These are phyloP conservation scores for Lactifluus subvellereus DNA, from an alignment of 768 basidiomycete species.

Conservation along the genomic window DNA sequence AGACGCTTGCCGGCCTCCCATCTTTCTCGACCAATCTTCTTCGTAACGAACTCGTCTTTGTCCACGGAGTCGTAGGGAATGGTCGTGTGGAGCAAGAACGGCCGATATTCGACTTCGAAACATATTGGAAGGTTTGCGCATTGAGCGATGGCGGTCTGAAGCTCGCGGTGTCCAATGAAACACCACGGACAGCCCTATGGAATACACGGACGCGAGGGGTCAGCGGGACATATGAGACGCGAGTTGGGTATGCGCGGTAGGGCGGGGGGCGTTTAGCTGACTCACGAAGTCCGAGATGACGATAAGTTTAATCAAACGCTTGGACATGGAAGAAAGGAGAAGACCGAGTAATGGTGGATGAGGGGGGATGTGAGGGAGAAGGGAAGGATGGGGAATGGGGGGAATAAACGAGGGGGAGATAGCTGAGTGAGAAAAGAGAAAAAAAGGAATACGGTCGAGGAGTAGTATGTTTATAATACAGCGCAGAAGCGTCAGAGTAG, in stretches of 20 bases:
- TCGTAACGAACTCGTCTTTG: slow-evolving; percentile 29
- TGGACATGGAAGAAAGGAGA: slow-evolving; percentile 11
- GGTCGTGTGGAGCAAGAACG: slow-evolving; percentile 41
- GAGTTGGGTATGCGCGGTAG: background rate
- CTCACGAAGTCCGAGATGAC: slow-evolving; percentile 35
- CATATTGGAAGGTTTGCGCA: slow-evolving; percentile 30
- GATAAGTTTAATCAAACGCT: slow-evolving; percentile 23
- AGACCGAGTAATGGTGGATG: background rate
- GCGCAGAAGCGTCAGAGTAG: background rate
- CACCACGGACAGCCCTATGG: slow-evolving; percentile 38
- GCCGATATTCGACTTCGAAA: slow-evolving; percentile 43
- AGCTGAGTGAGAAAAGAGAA: slow-evolving; percentile 15
- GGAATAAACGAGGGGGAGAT: background rate
- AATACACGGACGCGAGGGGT: background rate
- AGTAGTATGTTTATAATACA: slow-evolving; percentile 23
- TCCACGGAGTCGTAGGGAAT: slow-evolving; percentile 30
- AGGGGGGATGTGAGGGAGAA: background rate
- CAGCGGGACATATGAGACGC: slow-evolving; percentile 7
- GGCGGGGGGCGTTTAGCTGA: slow-evolving; percentile 9
- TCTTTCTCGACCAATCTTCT: slow-evolving; percentile 39
- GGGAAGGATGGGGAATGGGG: background rate
- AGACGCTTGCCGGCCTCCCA: slow-evolving; percentile 30
- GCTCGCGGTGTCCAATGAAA: slow-evolving; percentile 38
- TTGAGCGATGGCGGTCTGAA: slow-evolving; percentile 35
- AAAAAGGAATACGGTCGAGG: slow-evolving; percentile 3